Base-by-base conservation (phyloP, 805 yeast genomes). In the Starmera quercuum region DNA sequence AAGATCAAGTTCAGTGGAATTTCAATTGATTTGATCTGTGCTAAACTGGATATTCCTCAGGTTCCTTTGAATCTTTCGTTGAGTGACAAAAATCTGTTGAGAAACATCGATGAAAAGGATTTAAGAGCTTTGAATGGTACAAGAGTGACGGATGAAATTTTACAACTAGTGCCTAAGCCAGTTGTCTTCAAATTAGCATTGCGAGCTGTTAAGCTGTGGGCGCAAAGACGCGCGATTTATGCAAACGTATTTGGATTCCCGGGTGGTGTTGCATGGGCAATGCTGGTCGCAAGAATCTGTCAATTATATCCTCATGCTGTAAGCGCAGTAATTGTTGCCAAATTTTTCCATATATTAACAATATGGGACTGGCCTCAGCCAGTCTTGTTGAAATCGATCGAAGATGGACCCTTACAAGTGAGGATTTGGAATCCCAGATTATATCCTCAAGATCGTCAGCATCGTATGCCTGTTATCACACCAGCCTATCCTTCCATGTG, bases 231-330 rank as follows among this genome's bases (percentile, higher is more conserved):
- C 32, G 97, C 96, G 0, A 75, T 92, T 12, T 92, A 92, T 59
- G 97, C 85, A 6, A 92, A 92, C 53, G 82, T 92, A 29, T 85
- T 82, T 70, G 98, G 98, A 0, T 92, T 90, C 59, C 98, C 97
- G 1, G 98, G 98, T 51, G 98, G 98, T 58, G 98, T 92, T 31
- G 98, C 98, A 1, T 92, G 98, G 98, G 98, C 98, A 1, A 92
- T 92, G 97, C 59, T 92, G 26, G 97, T 88, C n/a, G 98, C 97
- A 2, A 71, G 98, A 48, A 86, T 92, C 20, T 92, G 98, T 58
- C 98, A 92, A 56, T 62, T 92, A 32, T 92, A 90, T 54, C 98
- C 98, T 8, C 90, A 90, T 58, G 95, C 97, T 0, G 94, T 87
- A 10, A 80, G 96, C 40, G 85, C 97, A 0, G 86, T 83, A 3